Evolutionary conservation across 1,284 basidiomycete genomes (phyloP).

Genomic region (Ganoderma lucidum): DNA sequence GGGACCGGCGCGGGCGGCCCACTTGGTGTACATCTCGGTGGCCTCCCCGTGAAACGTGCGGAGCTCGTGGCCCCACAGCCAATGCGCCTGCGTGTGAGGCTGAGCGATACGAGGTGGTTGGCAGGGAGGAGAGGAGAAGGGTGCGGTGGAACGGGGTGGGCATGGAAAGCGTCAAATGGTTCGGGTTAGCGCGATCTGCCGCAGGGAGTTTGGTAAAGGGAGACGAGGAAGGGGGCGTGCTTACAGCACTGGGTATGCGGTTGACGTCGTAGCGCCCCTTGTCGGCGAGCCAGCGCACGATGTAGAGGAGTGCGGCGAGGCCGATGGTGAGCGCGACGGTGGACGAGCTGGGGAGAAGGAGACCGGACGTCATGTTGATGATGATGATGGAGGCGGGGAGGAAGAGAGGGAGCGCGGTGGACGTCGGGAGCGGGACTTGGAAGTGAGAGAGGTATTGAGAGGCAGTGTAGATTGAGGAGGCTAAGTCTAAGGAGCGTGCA

Average conservation of each 20-base stretch:
- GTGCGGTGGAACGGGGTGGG: not conserved
- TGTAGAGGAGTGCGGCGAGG: conserved; percentile 28
- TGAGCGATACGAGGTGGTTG: conserved; percentile 10
- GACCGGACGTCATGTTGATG: conserved; percentile 24
- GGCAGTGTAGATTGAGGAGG: conserved; percentile 1
- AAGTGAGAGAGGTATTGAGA: conserved; percentile 8
- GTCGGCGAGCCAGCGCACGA: conserved; percentile 29
- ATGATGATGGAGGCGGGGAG: not conserved
- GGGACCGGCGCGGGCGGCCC: conserved; percentile 45
- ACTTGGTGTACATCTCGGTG: conserved; percentile 45
- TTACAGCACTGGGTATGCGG: conserved; percentile 33
- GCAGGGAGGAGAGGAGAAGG: conserved; percentile 5
- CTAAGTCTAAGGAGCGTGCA: conserved; percentile 20
- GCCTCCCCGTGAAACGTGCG: conserved; percentile 44
- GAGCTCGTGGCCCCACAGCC: conserved; percentile 51
- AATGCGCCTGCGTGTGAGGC: conserved; percentile 34
- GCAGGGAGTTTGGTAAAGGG: conserved; percentile 7
- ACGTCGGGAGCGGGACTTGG: not conserved
- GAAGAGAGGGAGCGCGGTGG: conserved; percentile 6
- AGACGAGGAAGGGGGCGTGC: conserved; percentile 4
- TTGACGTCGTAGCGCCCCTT: conserved; percentile 29
- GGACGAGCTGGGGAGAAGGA: conserved; percentile 26
- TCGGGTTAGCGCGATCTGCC: conserved; percentile 9
- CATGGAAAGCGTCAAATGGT: conserved; percentile 1
- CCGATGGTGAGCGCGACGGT: conserved; percentile 27